Evolutionary conservation across 116 monocot genomes (phyloP), one percentile per base, ranked within the genome.

Genomic region (Cymodocea nodosa): DNA sequence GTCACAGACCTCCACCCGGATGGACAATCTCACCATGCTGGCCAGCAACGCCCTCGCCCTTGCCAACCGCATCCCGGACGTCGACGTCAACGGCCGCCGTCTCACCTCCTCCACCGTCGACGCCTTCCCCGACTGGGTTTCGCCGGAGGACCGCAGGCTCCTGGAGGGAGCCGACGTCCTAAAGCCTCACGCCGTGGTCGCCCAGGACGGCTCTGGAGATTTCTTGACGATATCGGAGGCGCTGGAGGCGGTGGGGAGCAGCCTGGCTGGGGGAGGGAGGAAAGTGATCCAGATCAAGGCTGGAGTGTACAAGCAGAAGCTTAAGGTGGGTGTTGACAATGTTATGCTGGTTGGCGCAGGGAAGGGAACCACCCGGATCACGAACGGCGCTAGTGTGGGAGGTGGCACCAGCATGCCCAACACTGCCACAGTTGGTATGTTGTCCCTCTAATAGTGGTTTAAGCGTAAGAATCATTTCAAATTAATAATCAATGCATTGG

Each of bases 11-110:
- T 24, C 51, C 36, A 30, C 15, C 36, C 52, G 51, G 62, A 68
- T 75, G 68, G 60, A 75, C 54, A 53, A 55, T 39, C 68, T 75
- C 35, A 51, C 75, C 16, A 25, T 40, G n/a, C 61, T 75, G 12
- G 61, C 75, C 6, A 75, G 75, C 54, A 75, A 75, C 56, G 68
- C 75, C 34, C 68, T 75, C 19, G 75, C 75, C 62, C 49, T 69
- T 6, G 75, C 63, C 44, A 69, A 75, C 53, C 69, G 63, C 48
- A 63, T 75, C 56, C 15, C 66, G 6, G 66, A 23, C 17, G 23
- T 0, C 18, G 50, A 20, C 9, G 14, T 3, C 12, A 22, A 39
- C 2, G 17, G 14, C 37, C 12, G 69, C 48, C 54, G 50, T 8
- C 68, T 53, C 25, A 25, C 35, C 23, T 30, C 55, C 16, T 51